Evolutionary conservation across 768 basidiomycete species (phyloP).

Genomic region (Mycena filopes): DNA sequence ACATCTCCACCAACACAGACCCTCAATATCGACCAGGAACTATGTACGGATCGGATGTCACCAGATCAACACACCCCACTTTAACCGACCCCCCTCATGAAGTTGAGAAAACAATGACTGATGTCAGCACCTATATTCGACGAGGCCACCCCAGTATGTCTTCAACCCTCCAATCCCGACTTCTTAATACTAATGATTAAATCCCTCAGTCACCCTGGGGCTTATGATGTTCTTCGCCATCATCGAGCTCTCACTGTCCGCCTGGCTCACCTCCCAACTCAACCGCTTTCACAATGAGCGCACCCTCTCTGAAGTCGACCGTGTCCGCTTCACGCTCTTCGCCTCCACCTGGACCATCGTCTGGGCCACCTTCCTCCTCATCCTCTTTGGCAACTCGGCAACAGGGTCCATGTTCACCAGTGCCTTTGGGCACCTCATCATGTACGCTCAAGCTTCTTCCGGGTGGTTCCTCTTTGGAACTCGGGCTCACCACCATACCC

Average conservation of each 20-base stretch:
- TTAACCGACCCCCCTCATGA: background rate
- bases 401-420: constrained; percentile 64
- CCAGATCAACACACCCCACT: background rate
- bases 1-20: constrained; percentile 26
- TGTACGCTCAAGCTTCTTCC: no score
- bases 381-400: constrained; percentile 64
- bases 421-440: constrained; percentile 69
- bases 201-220: constrained; percentile 58
- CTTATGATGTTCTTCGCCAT: constrained; percentile 69
- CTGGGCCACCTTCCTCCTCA: constrained; percentile 60
- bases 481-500: background rate
- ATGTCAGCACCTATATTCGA: constrained; percentile 49
- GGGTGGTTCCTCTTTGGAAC: no score
- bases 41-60: no score
- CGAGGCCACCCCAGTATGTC: constrained; percentile 67
- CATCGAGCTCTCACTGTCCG: constrained; percentile 78
- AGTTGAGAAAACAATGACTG: constrained; percentile 44
- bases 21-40: no score
- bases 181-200: constrained; percentile 16
- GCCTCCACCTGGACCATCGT: constrained; percentile 77
- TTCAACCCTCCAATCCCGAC: background rate
- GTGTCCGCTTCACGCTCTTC: constrained; percentile 77
- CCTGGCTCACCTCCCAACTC: constrained; percentile 76
- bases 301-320: constrained; percentile 61
- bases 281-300: constrained; percentile 65